phyloP scores from a whole-genome alignment of 495 filamentous ascomycete species.

The Aspergillus baeticus region DNA sequence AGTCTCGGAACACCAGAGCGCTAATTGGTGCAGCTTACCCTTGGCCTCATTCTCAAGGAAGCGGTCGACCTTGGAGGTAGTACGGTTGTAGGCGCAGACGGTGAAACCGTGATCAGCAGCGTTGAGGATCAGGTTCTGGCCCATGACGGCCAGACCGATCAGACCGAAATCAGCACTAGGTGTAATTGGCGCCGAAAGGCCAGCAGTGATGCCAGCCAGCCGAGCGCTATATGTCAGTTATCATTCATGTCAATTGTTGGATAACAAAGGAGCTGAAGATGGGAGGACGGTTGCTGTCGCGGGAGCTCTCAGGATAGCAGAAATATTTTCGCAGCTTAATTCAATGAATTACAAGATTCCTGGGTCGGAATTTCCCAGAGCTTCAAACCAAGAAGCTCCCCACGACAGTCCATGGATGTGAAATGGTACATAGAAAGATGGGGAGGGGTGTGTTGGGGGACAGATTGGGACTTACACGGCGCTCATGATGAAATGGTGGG shows the following conservation, averaged over 20 bases:
- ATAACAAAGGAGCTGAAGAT: neutral
- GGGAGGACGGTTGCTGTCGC: neutral
- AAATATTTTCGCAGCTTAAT: neutral
- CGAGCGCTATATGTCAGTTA: constrained; percentile 71
- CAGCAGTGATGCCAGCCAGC: constrained; percentile 80
- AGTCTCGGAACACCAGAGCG: neutral
- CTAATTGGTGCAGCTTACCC: constrained; percentile 48
- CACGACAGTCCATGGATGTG: neutral
- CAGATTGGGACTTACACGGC: constrained; percentile 54
- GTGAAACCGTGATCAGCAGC: constrained; percentile 95
- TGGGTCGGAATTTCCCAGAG: neutral
- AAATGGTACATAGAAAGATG: neutral
- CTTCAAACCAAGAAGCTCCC: neutral
- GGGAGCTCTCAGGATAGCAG: neutral
- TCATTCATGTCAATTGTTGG: constrained; percentile 35
- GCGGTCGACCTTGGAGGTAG: constrained; percentile 92
- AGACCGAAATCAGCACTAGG: constrained; percentile 89
- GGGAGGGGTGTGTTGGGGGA: constrained; percentile 9
- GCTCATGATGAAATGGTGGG: constrained; percentile 39
- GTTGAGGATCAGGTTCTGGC: constrained; percentile 98
- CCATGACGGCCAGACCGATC: constrained; percentile 99
- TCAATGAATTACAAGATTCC: neutral
- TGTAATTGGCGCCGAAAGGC: constrained; percentile 55
- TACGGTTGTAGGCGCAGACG: constrained; percentile 96
- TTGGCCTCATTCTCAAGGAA: constrained; percentile 94